A percentile compares a stretch with the other conserved stretches of the same genome.
phyloP scores from a whole-genome alignment of 2,329 filamentous ascomycete genomes.

The Apiospora phragmitis region DNA sequence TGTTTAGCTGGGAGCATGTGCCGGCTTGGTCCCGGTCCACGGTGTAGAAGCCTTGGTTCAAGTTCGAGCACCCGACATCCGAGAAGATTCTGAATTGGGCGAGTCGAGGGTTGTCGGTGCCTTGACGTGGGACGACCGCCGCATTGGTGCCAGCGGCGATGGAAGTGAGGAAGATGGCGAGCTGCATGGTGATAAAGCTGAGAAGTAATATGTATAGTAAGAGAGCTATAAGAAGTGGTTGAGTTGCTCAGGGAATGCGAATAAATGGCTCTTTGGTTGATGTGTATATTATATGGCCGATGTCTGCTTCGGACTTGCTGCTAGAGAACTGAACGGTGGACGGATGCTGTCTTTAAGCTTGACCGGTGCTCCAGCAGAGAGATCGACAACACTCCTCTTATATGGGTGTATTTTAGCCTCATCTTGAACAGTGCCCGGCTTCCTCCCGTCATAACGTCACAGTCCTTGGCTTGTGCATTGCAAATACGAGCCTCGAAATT shows the following conservation, averaged over 20 bases:
- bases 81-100: constrained; percentile 17
- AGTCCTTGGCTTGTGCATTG: not conserved
- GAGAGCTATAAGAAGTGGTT: not conserved
- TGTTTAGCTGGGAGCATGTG: constrained; percentile 5
- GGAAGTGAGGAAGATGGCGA: not conserved
- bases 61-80: constrained; percentile 10
- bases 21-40: constrained; percentile 13
- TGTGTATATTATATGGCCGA: not conserved
- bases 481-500: not conserved
- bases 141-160: not conserved
- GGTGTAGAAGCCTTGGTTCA: constrained; percentile 17
- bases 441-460: not conserved
- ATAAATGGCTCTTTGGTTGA: not conserved
- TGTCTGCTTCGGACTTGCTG: not conserved
- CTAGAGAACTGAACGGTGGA: not conserved
- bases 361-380: not conserved
- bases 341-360: not conserved
- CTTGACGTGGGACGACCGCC: constrained; percentile 13
- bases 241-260: not conserved
- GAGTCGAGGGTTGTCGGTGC: constrained; percentile 14
- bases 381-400: constrained; percentile 2
- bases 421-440: not conserved
- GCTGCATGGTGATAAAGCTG: not conserved
- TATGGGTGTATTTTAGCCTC: not conserved
- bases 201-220: not conserved